Conservation (phyloP, 495 filamentous ascomycete species). For the Glonium stellatum region DNA sequence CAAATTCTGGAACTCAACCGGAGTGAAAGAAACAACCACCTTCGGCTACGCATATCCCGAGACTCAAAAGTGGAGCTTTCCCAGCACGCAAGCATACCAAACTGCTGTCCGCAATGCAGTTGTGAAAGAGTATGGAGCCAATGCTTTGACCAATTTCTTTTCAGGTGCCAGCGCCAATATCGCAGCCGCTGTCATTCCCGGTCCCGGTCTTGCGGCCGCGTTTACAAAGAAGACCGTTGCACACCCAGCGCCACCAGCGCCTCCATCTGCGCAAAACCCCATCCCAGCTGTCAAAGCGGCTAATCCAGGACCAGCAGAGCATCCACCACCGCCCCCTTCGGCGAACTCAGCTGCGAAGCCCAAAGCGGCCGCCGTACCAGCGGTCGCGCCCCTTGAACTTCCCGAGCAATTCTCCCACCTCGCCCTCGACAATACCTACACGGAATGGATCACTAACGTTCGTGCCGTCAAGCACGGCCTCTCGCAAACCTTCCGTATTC, state of each 20-base stretch:
- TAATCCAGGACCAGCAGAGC: neutral
- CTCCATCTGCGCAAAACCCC: neutral
- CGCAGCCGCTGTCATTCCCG: no score
- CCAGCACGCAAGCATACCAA: constrained; percentile 11
- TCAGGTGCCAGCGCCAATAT: neutral
- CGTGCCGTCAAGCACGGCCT: constrained; percentile 20
- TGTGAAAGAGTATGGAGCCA: constrained; percentile 11
- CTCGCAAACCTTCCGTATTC: constrained; percentile 17
- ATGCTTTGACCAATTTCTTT: constrained; percentile 14
- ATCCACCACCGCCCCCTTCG: neutral
- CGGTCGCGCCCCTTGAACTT: constrained; percentile 6
- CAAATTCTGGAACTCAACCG: constrained; percentile 15
- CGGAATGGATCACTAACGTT: constrained; percentile 17
- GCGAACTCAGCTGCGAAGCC: neutral
- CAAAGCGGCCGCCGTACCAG: neutral
- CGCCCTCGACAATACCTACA: constrained; percentile 10
- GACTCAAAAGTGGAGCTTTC: constrained; percentile 12
- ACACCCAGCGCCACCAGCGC: constrained; percentile 1
- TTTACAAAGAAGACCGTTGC: constrained; percentile 8
- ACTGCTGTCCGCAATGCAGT: constrained; percentile 3
- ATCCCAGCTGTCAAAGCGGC: neutral
- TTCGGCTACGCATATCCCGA: constrained; percentile 21
- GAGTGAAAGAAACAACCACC: constrained; percentile 6
- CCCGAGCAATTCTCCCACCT: constrained; percentile 15
- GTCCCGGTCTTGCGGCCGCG: no score